These are phyloP conservation scores for Collybia nuda DNA, from an alignment of 768 basidiomycete species.

Conservation along the genomic window DNA sequence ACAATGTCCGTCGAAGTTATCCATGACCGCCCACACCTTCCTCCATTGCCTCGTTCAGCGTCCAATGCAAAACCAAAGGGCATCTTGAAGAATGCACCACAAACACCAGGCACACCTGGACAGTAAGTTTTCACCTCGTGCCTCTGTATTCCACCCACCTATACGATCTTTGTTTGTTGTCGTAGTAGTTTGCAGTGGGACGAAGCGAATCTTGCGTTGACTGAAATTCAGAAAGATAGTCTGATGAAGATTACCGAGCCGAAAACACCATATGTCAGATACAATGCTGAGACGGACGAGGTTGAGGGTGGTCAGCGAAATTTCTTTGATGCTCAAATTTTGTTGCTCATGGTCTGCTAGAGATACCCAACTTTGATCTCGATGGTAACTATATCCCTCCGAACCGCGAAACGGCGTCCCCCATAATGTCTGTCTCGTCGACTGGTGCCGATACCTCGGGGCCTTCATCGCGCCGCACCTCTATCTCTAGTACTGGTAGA, in stretches of 20 bases:
- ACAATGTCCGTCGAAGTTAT: slow-evolving; percentile 18
- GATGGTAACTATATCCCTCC: slow-evolving; percentile 36
- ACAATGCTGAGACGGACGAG: slow-evolving; percentile 83
- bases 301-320: slow-evolving; percentile 72
- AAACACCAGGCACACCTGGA: slow-evolving; percentile 34
- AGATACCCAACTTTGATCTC: slow-evolving; percentile 82
- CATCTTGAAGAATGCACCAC: slow-evolving; percentile 82
- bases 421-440: slow-evolving; percentile 48
- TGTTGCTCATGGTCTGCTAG: slow-evolving; percentile 33
- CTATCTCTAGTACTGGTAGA: slow-evolving; percentile 64
- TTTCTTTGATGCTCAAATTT: slow-evolving; percentile 1
- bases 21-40: slow-evolving; percentile 42
- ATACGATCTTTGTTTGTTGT: slow-evolving; percentile 10
- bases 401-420: slow-evolving; percentile 30
- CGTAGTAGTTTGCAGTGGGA: slow-evolving; percentile 86
- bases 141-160: neutral
- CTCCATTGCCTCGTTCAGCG: slow-evolving; percentile 58
- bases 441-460: slow-evolving; percentile 62
- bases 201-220: slow-evolving; percentile 88
- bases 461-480: slow-evolving; percentile 73
- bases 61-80: slow-evolving; percentile 81
- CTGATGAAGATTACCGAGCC: slow-evolving; percentile 99
- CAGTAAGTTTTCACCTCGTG: slow-evolving; percentile 38
- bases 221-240: slow-evolving; percentile 93
- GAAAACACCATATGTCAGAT: slow-evolving; percentile 94